Evolutionary conservation across 371 early-diverging fungal genomes (phyloP).

Genomic region (Circinella umbellata): DNA sequence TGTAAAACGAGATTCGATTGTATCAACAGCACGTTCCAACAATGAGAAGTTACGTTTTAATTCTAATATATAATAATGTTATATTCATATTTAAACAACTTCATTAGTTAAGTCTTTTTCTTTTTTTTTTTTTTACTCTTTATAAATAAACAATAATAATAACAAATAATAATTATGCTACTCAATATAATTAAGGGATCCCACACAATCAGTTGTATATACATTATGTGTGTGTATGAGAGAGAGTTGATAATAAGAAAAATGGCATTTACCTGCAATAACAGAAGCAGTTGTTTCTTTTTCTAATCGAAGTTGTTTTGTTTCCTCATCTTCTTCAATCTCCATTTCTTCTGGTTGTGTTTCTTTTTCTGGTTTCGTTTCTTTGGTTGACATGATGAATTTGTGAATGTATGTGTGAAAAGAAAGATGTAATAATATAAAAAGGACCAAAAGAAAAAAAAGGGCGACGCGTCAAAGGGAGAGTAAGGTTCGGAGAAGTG

Average conservation of each 20-base stretch:
- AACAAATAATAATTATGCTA: too few relatives aligned
- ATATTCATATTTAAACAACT: background rate
- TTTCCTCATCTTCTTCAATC: slow-evolving; percentile 46
- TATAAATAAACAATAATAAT: too few relatives aligned
- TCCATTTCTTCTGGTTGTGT: slow-evolving; percentile 44
- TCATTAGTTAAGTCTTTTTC: background rate
- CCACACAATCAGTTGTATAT: too few relatives aligned
- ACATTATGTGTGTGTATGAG: too few relatives aligned
- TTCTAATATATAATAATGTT: slow-evolving; percentile 53
- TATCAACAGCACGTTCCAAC: slow-evolving; percentile 83
- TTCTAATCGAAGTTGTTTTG: slow-evolving; percentile 43
- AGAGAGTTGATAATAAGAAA: background rate
- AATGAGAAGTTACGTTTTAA: slow-evolving; percentile 81
- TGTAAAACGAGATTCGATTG: slow-evolving; percentile 86
- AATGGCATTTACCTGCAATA: slow-evolving; percentile 21
- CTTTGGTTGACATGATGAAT: slow-evolving; percentile 23
- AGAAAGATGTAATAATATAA: too few relatives aligned
- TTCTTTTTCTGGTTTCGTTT: slow-evolving; percentile 29
- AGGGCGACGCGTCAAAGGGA: background rate
- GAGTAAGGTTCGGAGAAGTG: background rate
- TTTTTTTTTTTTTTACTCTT: background rate
- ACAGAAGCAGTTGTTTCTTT: slow-evolving; percentile 46
- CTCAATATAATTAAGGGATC: too few relatives aligned
- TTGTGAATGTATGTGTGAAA: background rate
- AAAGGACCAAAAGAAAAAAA: background rate